phyloP scores from a whole-genome alignment of 345 rosid species.

The Rhizophora mangle region DNA sequence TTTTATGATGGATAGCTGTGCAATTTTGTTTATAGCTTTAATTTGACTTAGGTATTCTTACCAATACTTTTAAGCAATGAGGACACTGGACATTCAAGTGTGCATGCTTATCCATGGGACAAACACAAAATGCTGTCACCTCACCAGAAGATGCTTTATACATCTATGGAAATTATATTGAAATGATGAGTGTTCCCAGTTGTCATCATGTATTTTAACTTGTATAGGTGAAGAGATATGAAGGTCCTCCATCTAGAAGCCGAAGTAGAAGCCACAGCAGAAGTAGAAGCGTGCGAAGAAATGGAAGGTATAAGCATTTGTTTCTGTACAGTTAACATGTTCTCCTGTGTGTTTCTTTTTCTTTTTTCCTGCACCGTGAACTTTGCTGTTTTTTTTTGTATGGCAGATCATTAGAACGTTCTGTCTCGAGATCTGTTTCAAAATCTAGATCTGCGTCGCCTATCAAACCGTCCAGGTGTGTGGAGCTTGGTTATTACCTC shows the following conservation, averaged over 20 bases:
- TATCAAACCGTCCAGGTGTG: constrained; percentile 51
- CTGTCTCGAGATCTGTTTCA: constrained; percentile 55
- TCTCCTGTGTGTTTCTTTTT: not conserved
- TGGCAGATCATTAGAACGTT: constrained; percentile 59
- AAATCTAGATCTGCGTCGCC: constrained; percentile 77
- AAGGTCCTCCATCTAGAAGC: constrained; percentile 60
- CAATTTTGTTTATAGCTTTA: not conserved
- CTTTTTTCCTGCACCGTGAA: not conserved
- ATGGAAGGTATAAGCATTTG: constrained; percentile 37
- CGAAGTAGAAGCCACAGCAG: constrained; percentile 59
- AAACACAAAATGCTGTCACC: not conserved
- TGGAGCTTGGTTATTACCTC: not conserved
- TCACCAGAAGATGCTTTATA: not conserved
- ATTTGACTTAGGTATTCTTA: not conserved
- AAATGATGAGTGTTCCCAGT: not conserved
- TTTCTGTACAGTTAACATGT: not conserved
- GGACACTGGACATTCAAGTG: not conserved
- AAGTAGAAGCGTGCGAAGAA: constrained; percentile 52
- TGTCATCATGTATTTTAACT: constrained; percentile 1
- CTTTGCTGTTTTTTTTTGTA: not conserved
- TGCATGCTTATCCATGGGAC: not conserved
- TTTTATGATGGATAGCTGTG: not conserved
- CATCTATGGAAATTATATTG: too few species aligned
- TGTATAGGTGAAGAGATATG: constrained; percentile 63
- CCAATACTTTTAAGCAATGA: not conserved